Percentiles rank a stretch among this genome's conserved stretches.
These are phyloP conservation scores for Boechera stricta DNA, from an alignment of 345 rosid genomes.

Conservation along the genomic window DNA sequence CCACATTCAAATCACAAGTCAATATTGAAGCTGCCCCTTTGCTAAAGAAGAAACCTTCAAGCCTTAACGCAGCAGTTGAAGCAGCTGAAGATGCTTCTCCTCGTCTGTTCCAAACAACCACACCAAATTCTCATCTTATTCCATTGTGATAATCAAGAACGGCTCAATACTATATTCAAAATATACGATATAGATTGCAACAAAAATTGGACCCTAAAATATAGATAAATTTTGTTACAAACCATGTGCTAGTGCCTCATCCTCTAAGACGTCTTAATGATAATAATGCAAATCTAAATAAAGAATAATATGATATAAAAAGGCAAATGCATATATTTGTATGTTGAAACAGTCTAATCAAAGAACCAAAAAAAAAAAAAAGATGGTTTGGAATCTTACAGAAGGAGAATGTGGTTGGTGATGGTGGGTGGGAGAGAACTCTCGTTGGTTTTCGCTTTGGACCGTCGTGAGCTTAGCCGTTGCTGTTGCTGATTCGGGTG, in stretches of 20 bases:
- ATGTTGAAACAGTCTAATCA: not conserved
- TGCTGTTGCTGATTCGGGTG: constrained; percentile 50
- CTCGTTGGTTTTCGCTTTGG: constrained; percentile 40
- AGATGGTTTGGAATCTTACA: constrained; percentile 54
- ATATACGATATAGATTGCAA: not conserved
- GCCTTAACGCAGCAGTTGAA: constrained; percentile 87
- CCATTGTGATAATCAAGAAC: not conserved
- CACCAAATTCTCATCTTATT: constrained; percentile 16
- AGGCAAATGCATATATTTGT: not conserved
- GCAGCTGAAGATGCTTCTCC: constrained; percentile 77
- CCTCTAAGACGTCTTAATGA: not conserved
- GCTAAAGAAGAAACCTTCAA: constrained; percentile 41
- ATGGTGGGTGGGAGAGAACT: constrained; percentile 48
- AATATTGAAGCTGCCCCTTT: constrained; percentile 23
- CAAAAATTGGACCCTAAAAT: not conserved
- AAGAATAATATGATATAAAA: not conserved
- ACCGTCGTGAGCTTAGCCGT: constrained; percentile 36
- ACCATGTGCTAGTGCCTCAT: constrained; percentile 10
- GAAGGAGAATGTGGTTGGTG: constrained; percentile 66
- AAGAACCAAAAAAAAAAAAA: not conserved
- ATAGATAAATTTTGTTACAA: not conserved
- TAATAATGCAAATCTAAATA: not conserved
- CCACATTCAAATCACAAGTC: constrained; percentile 25
- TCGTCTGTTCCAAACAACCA: constrained; percentile 52
- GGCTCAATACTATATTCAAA: not conserved